These are phyloP conservation scores for Fagus sylvatica DNA, from an alignment of 306 rosid species.

Conservation along the genomic window DNA sequence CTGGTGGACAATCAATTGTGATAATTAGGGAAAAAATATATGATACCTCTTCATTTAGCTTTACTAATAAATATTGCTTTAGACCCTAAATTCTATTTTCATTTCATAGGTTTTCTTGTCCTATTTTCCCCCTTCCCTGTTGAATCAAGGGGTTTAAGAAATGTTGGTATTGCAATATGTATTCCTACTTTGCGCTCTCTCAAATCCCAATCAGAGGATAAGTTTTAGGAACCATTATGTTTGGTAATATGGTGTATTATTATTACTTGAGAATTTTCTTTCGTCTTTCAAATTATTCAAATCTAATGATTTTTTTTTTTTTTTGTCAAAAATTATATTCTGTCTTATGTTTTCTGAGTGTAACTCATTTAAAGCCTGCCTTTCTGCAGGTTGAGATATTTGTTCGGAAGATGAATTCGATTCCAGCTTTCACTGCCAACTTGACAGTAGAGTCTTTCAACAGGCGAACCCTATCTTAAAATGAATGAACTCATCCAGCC, in stretches of 20 bases:
- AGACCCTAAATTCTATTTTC: neutral
- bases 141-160: neutral
- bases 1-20: neutral
- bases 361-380: constrained; percentile 7
- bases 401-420: constrained; percentile 81
- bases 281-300: neutral
- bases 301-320: neutral
- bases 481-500: constrained; percentile 12
- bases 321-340: neutral
- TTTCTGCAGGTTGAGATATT: constrained; percentile 85
- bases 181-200: neutral
- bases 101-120: neutral
- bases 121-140: neutral
- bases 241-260: neutral
- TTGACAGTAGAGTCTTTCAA: constrained; percentile 96
- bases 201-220: neutral
- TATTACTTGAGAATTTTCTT: neutral
- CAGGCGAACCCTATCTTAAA: constrained; percentile 69
- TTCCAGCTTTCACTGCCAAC: constrained; percentile 98
- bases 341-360: constrained; percentile 12
- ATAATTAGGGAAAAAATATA: neutral
- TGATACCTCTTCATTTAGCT: neutral
- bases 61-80: neutral
- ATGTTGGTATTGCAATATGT: neutral
- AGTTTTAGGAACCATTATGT: neutral